phyloP scores from a whole-genome alignment of 1,139 yeast species.

The Citeromyces hawaiiensis region DNA sequence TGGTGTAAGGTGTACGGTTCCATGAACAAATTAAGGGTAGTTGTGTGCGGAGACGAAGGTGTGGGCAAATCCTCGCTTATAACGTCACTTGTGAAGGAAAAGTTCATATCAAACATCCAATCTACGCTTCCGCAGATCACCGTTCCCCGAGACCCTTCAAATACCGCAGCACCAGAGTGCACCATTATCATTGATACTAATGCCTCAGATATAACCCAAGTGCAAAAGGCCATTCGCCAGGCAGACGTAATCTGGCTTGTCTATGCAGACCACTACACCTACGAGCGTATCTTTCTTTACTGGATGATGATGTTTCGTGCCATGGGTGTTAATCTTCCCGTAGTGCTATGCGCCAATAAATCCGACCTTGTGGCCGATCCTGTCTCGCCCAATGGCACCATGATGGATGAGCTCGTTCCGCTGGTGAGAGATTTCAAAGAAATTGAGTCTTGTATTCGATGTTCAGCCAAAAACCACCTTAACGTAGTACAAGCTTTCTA shows the following conservation, averaged over 20 bases:
- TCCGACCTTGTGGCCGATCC: constrained; percentile 28
- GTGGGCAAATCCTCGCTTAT: constrained; percentile 76
- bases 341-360: constrained; percentile 83
- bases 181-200: constrained; percentile 74
- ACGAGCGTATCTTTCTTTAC: constrained; percentile 78
- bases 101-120: constrained; percentile 62
- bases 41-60: constrained; percentile 92
- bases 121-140: constrained; percentile 73
- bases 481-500: constrained; percentile 86
- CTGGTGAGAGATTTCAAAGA: constrained; percentile 84
- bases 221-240: constrained; percentile 64
- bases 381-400: constrained; percentile 17
- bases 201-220: constrained; percentile 41
- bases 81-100: constrained; percentile 69
- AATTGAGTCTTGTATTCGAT: constrained; percentile 79
- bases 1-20: not conserved
- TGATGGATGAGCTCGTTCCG: constrained; percentile 73
- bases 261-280: constrained; percentile 86
- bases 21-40: constrained; percentile 55
- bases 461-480: constrained; percentile 68
- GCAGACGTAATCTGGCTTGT: constrained; percentile 92
- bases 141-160: constrained; percentile 54
- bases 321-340: constrained; percentile 84
- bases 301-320: constrained; percentile 94
- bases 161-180: constrained; percentile 46